Conservation (phyloP, 2,329 filamentous ascomycete species). For the Akanthomyces dipterigenus region DNA sequence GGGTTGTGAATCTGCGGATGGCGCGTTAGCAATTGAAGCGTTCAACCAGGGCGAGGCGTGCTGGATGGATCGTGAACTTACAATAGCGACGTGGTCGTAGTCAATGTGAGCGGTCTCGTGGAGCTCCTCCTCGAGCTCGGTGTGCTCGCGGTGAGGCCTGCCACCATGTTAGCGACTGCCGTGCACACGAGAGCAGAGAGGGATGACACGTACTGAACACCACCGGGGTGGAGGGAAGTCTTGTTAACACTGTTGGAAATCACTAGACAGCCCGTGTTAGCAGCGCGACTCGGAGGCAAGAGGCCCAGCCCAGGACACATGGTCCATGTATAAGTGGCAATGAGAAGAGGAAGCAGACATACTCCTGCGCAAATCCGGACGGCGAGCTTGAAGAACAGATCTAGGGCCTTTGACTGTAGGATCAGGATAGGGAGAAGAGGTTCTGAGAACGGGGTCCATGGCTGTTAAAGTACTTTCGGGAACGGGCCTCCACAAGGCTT, state of each 20-base stretch:
- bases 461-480: constrained; percentile 29
- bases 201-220: constrained; percentile 69
- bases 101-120: constrained; percentile 98
- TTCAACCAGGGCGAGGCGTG: no score
- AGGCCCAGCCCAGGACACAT: neutral
- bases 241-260: constrained; percentile 68
- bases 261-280: constrained; percentile 33
- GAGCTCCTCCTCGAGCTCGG: constrained; percentile 92
- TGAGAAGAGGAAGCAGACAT: constrained; percentile 20
- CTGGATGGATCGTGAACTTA: constrained; percentile 38
- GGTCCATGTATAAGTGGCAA: neutral
- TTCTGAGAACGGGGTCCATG: constrained; percentile 35
- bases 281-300: constrained; percentile 3
- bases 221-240: constrained; percentile 82
- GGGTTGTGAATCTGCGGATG: constrained; percentile 68
- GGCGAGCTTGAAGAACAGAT: constrained; percentile 30
- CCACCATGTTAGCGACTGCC: constrained; percentile 22
- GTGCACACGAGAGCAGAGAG: constrained; percentile 10
- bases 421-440: constrained; percentile 32
- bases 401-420: constrained; percentile 33
- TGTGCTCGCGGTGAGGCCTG: constrained; percentile 82
- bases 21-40: neutral
- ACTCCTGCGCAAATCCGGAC: constrained; percentile 37
- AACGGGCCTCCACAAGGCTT: constrained; percentile 13
- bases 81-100: constrained; percentile 97